phyloP scores from a whole-genome alignment of 495 filamentous ascomycete genomes.

The Massariosphaeria phaeospora region DNA sequence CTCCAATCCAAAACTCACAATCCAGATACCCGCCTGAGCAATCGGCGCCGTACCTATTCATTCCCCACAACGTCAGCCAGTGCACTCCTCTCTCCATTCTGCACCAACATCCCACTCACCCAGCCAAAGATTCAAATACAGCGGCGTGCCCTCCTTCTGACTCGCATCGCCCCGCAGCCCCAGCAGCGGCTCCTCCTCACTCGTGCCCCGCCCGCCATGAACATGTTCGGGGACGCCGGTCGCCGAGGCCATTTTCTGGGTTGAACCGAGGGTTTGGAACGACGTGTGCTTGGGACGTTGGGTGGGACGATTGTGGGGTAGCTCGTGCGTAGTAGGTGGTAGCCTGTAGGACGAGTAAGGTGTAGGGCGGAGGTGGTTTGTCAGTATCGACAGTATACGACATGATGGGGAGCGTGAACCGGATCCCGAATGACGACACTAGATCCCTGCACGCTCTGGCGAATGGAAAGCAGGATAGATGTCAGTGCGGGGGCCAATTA shows the following conservation, averaged over 20 bases:
- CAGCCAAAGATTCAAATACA: constrained; percentile 68
- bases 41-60: constrained; percentile 60
- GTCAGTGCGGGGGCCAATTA: too few species aligned
- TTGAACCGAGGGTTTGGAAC: too few species aligned
- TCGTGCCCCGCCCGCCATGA: constrained; percentile 23
- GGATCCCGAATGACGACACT: too few species aligned
- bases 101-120: constrained; percentile 48
- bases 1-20: constrained; percentile 43
- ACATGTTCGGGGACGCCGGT: constrained; percentile 47
- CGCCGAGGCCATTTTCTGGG: constrained; percentile 49
- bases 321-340: too few species aligned
- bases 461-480: too few species aligned
- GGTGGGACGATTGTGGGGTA: too few species aligned
- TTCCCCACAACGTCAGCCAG: not conserved
- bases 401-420: too few species aligned
- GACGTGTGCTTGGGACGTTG: too few species aligned
- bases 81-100: not conserved
- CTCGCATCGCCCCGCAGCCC: constrained; percentile 66
- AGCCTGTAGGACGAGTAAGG: too few species aligned
- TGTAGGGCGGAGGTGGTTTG: too few species aligned
- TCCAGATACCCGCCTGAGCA: constrained; percentile 62
- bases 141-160: constrained; percentile 57
- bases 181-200: constrained; percentile 73
- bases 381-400: too few species aligned
- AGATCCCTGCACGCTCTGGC: too few species aligned